phyloP scores from a whole-genome alignment of 805 yeast species.

The Candida odintsovae region DNA sequence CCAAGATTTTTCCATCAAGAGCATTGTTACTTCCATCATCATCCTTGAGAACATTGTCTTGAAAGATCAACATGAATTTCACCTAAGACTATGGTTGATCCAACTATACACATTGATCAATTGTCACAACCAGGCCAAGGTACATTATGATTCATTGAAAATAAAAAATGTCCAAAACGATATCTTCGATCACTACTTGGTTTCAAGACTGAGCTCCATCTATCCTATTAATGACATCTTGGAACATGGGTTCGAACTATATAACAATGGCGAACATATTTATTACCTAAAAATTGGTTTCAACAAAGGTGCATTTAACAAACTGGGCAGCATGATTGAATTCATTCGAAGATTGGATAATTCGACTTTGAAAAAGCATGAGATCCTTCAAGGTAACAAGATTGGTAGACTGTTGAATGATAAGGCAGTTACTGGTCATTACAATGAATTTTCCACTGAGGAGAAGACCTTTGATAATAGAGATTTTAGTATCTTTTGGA shows the following conservation, averaged over 20 bases:
- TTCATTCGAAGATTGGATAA: conserved; percentile 46
- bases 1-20: conserved; percentile 17
- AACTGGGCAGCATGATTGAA: conserved; percentile 59
- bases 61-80: conserved; percentile 67
- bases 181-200: conserved; percentile 49
- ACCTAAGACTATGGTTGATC: conserved; percentile 65
- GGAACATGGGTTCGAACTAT: conserved; percentile 40
- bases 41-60: conserved; percentile 52
- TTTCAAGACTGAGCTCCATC: conserved; percentile 41
- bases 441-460: neutral
- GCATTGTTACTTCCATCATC: conserved; percentile 37
- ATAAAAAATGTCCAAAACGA: conserved; percentile 77
- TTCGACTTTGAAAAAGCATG: conserved; percentile 34
- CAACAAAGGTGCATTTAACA: conserved; percentile 55
- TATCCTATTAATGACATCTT: conserved; percentile 37
- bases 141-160: conserved; percentile 47
- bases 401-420: conserved; percentile 24
- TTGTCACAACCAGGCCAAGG: conserved; percentile 40
- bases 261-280: conserved; percentile 47
- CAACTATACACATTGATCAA: conserved; percentile 57
- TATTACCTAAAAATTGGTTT: conserved; percentile 47
- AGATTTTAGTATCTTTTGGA: conserved; percentile 51
- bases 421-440: conserved; percentile 14
- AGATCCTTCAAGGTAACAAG: conserved; percentile 23
- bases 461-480: conserved; percentile 43